Conservation (phyloP, 345 rosid genomes). For the Raphanus sativus region DNA sequence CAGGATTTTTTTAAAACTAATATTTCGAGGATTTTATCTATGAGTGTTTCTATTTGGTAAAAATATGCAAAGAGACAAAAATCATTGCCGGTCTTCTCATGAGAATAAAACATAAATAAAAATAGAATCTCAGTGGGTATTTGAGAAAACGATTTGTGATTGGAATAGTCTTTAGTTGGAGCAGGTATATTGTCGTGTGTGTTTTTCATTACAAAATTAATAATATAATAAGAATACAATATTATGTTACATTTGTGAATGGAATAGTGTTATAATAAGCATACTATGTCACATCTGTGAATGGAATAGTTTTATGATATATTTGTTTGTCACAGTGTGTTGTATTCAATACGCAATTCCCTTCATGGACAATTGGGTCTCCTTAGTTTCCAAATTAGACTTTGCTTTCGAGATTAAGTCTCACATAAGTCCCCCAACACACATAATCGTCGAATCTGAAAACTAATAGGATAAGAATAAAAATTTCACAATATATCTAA, state of each 20-base stretch:
- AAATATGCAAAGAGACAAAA: neutral
- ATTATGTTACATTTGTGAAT: conserved; percentile 13
- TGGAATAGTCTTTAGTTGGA: conserved; percentile 38
- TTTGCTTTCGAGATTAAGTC: conserved; percentile 20
- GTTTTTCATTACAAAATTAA: neutral
- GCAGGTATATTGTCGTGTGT: conserved; percentile 33
- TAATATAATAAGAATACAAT: conserved; percentile 24
- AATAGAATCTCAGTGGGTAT: conserved; percentile 36
- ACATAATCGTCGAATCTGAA: neutral
- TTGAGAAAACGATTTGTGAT: conserved; percentile 15
- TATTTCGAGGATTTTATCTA: neutral
- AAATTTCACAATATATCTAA: neutral
- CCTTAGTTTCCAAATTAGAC: conserved; percentile 21
- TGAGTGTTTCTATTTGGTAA: conserved; percentile 1
- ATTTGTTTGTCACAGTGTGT: neutral
- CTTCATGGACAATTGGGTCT: conserved; percentile 5
- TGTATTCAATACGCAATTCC: conserved; percentile 20
- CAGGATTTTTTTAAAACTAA: neutral
- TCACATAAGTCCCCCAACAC: neutral
- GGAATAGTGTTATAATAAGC: conserved; percentile 2
- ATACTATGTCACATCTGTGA: conserved; percentile 20
- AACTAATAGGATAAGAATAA: neutral
- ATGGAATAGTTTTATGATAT: neutral
- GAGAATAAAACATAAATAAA: conserved; percentile 11
- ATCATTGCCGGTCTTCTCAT: conserved; percentile 32